Base-by-base conservation (phyloP, 2,329 filamentous ascomycete genomes). In the Dichotomopilus funicola region DNA sequence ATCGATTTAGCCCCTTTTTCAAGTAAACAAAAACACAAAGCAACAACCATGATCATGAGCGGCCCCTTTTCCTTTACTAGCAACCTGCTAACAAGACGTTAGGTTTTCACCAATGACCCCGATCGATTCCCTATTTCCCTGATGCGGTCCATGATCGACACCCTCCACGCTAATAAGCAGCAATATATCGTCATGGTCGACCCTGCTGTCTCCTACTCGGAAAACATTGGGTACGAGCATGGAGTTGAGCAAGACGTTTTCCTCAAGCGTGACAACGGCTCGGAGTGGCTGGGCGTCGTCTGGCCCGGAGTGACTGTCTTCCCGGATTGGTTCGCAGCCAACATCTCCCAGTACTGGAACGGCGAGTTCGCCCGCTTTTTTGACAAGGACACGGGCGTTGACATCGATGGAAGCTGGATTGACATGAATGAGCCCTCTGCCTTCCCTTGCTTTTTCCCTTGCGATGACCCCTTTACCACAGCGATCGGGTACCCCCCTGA, bases 161-260 rank as follows among this genome's bases (percentile, higher is more conserved):
- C 86, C 27, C 76, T 94, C 0, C 87, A 91, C 64, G 68, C 71
- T 6, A 78, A 83, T 54, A 71, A 87, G 43, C 87, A 90, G 66
- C 79, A 87, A 47, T 89, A 88, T 60, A 78, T 89, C 35, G 72
- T 91, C 47, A 94, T 94, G 82, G 86, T 92, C 1, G 89, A 94
- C 62, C 86, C 86, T 2, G 82, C 82, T 1, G 75, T 78, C 13
- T 75, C 78, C 38, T 78, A 78, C 57, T 71, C 70, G 31, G 75
- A 82, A 59, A 76, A 73, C 55, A 67, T 70, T 0, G 63, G 74
- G 0, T 71, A 76, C 43, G 64, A 73, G 9, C 68, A 68, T 3
- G 77, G 77, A 5, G 66, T 74, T 3, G 65, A 72, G 62, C 62
- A 74, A 37, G 70, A 73, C 51, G 66, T 78, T 55, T 81, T 78